A percentile compares a stretch with the other conserved stretches of the same genome.
phyloP scores from a whole-genome alignment of 2,329 filamentous ascomycete genomes.

The Scortechinia acanthostroma region DNA sequence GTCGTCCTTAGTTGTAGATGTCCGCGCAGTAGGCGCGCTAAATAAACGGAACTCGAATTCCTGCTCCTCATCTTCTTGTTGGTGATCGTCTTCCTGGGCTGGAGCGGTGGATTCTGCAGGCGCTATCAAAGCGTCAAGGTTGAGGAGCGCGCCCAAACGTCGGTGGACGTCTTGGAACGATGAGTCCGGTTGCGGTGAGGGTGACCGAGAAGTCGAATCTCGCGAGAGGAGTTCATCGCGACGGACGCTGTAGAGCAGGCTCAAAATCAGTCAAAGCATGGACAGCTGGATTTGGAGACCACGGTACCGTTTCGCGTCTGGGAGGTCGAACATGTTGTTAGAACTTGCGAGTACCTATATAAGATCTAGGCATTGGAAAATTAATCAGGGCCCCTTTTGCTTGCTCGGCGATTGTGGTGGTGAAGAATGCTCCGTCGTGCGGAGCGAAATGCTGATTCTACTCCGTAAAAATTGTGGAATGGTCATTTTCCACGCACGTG shows the following conservation, averaged over 20 bases:
- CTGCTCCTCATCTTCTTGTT: conserved; percentile 22
- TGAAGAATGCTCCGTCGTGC: neutral
- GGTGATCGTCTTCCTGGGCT: conserved; percentile 3
- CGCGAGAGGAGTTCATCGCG: conserved; percentile 21
- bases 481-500: neutral
- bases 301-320: conserved; percentile 22
- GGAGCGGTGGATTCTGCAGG: neutral
- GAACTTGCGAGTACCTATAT: neutral
- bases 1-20: neutral
- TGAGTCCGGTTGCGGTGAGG: conserved; percentile 16
- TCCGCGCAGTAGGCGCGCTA: conserved; percentile 14
- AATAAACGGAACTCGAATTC: conserved; percentile 32
- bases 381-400: neutral
- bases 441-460: too few species aligned
- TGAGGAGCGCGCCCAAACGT: conserved; percentile 19
- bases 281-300: neutral
- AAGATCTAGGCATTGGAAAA: conserved; percentile 4
- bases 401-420: neutral
- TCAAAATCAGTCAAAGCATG: neutral
- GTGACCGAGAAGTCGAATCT: conserved; percentile 11
- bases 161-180: conserved; percentile 16
- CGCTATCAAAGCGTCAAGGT: conserved; percentile 15
- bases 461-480: neutral
- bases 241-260: conserved; percentile 15
- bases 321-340: conserved; percentile 23